Base-by-base conservation (phyloP, 2,329 filamentous ascomycete genomes). In the Penicillium concentricum region DNA sequence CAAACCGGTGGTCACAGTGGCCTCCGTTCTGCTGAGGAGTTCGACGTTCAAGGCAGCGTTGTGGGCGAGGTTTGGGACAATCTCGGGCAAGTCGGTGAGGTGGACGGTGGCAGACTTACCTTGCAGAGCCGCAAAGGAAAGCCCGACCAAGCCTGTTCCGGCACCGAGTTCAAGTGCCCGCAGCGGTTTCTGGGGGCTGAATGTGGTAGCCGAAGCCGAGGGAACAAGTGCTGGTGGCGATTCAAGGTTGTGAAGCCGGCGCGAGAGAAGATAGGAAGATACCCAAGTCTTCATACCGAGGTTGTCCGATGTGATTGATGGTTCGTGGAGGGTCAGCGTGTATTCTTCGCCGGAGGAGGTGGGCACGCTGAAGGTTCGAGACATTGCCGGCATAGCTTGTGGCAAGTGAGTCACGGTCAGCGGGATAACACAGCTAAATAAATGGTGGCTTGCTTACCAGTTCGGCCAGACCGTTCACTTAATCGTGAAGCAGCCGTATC, bases 221-320 rank as follows among this genome's bases (percentile, higher is more conserved):
- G 69, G 69, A 13, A 76, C 64, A 41, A 76, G 67, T 35, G 68
- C 56, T 15, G 70, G 67, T 8, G 71, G 61, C 4, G 71, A 64
- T 15, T 71, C 70, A 54, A 76, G 53, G 4, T 55, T 62, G 55
- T 73, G 67, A 26, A 97, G 82, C 24, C 89, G 85, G 63, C 85
- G 88, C 0, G 93, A 89, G 5, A 97, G 85, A 2, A 95, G 82
- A 69, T 92, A 95, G 0, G 92, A 93, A 0, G 92, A 93, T 0
- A 90, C 91, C 94, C 94, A 97, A 0, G 94, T 99, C 74, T 99
- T 97, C 72, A 95, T 82, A 1, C 94, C 94, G 18, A 97, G 80
- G 57, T 90, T 89, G 73, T 97, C 93, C 7, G 89, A 89, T 0
- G 91, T 96, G 54, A 97, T 79, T 0, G 92, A 87, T 2, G 94